Percentiles rank a stretch among this genome's conserved stretches.
These are phyloP conservation scores for Asterionellopsis glacialis DNA, from an alignment of 108 stramenopile species.

Conservation along the genomic window DNA sequence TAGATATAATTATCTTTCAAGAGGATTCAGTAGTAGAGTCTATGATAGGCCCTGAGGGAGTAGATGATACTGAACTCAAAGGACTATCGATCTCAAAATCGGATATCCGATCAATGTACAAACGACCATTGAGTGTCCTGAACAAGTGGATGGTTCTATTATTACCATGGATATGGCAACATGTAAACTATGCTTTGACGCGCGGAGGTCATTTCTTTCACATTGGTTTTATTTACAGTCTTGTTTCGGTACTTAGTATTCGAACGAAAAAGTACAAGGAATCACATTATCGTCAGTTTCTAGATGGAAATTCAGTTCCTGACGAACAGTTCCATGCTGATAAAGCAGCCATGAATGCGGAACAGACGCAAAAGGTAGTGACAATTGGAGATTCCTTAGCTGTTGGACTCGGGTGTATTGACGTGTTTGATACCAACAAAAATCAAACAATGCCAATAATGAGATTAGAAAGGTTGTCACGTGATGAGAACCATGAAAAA, in stretches of 20 bases:
- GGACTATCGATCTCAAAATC: neutral
- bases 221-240: constrained; percentile 41
- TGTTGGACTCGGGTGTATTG: constrained; percentile 51
- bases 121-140: constrained; percentile 13
- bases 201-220: constrained; percentile 41
- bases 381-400: constrained; percentile 68
- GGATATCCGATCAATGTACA: constrained; percentile 1
- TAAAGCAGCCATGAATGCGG: neutral
- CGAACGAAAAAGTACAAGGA: neutral
- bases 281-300: neutral
- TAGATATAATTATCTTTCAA: neutral
- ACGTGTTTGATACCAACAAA: constrained; percentile 43
- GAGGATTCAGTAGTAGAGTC: no score
- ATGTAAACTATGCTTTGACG: constrained; percentile 31
- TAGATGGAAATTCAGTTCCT: no score
- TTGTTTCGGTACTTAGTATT: constrained; percentile 36
- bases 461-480: neutral
- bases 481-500: neutral
- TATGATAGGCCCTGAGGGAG: neutral
- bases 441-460: constrained; percentile 25
- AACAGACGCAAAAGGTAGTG: constrained; percentile 27
- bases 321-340: no score
- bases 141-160: constrained; percentile 50
- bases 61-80: constrained; percentile 2
- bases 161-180: constrained; percentile 39